phyloP scores from a whole-genome alignment of 805 yeast species.

The Cyberlindnera subsufficiens region DNA sequence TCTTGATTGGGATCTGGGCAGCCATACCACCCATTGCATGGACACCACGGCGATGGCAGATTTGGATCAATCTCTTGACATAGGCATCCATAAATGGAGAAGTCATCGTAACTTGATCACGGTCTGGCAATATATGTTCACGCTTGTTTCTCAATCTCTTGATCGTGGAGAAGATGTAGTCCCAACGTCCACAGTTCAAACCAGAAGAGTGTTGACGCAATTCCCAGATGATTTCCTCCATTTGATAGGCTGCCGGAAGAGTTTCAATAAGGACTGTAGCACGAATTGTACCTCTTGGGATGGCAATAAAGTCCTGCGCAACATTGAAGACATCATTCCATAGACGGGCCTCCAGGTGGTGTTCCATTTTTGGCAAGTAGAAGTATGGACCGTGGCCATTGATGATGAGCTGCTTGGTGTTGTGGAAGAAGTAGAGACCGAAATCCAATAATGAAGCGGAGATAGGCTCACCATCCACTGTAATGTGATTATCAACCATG shows the following conservation, averaged over 20 bases:
- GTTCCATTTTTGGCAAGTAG: conserved; percentile 83
- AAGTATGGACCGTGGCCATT: conserved; percentile 78
- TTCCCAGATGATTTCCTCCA: conserved; percentile 78
- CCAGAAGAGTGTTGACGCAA: conserved; percentile 76
- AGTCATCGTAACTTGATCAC: conserved; percentile 75
- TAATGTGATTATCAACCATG: conserved; percentile 65
- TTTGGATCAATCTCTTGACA: conserved; percentile 65
- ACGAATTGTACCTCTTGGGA: conserved; percentile 73
- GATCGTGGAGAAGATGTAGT: conserved; percentile 76
- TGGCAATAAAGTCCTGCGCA: conserved; percentile 64
- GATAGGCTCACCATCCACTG: conserved; percentile 69
- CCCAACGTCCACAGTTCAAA: conserved; percentile 88
- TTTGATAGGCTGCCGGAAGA: conserved; percentile 78
- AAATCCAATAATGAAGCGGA: conserved; percentile 79
- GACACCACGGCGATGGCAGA: conserved; percentile 72
- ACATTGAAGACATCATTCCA: conserved; percentile 80
- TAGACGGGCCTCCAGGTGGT: conserved; percentile 72
- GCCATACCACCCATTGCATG: conserved; percentile 94
- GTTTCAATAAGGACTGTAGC: conserved; percentile 83
- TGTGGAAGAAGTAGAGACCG: conserved; percentile 72
- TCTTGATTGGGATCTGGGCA: conserved; percentile 78
- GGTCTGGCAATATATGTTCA: conserved; percentile 64
- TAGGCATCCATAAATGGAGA: conserved; percentile 79
- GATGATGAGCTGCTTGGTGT: conserved; percentile 55
- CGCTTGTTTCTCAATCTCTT: conserved; percentile 66